Evolutionary conservation across 352 stramenopile species (phyloP).

Genomic region (Phytophthora pini): DNA sequence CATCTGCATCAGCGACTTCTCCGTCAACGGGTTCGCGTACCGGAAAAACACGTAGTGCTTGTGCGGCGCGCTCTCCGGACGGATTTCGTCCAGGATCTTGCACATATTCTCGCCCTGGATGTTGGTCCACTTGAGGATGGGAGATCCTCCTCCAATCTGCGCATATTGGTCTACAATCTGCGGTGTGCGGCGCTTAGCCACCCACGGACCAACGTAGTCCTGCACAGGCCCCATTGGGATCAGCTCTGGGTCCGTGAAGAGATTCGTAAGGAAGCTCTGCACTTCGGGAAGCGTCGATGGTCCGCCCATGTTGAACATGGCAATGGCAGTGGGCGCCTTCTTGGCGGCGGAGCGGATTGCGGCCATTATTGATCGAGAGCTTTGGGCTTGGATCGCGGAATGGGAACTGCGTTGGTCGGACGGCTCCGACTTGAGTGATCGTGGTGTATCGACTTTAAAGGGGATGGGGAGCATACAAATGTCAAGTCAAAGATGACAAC

Average conservation of each 20-base stretch:
- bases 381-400: slow-evolving; percentile 13
- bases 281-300: slow-evolving; percentile 95
- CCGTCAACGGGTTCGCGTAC: slow-evolving; percentile 98
- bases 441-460: slow-evolving; percentile 17
- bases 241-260: slow-evolving; percentile 99
- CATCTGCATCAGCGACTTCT: slow-evolving; percentile 96
- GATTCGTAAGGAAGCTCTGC: slow-evolving; percentile 97
- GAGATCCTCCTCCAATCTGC: slow-evolving; percentile 96
- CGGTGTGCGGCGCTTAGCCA: slow-evolving; percentile 91
- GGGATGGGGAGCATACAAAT: slow-evolving; percentile 7
- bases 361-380: slow-evolving; percentile 14
- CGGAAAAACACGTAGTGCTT: slow-evolving; percentile 98
- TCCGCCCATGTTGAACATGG: slow-evolving; percentile 98
- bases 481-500: slow-evolving; percentile 21
- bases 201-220: slow-evolving; percentile 76
- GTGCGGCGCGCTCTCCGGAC: slow-evolving; percentile 88
- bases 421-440: slow-evolving; percentile 23
- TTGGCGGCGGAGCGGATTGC: slow-evolving; percentile 37
- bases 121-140: slow-evolving; percentile 98
- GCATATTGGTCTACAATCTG: slow-evolving; percentile 96
- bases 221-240: slow-evolving; percentile 96
- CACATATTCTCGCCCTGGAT: slow-evolving; percentile 94
- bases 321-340: slow-evolving; percentile 71
- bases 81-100: slow-evolving; percentile 89
- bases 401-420: slow-evolving; percentile 14